Base-by-base conservation (phyloP, 495 filamentous ascomycete species). In the Aspergillus haitiensis region DNA sequence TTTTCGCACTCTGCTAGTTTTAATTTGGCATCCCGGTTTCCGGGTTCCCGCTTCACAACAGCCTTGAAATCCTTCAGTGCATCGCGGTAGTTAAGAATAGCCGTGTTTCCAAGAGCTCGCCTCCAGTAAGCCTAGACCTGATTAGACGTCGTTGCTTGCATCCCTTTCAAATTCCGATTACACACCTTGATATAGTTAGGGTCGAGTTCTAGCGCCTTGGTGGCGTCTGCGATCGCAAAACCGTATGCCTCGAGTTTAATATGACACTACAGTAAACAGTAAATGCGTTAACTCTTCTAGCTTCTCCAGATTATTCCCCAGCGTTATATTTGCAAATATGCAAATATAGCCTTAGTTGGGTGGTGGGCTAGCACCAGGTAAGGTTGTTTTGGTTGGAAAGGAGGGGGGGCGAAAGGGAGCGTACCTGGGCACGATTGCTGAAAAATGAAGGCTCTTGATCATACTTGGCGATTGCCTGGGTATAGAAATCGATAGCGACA, bases 161-260 rank as follows among this genome's bases (percentile, higher is more conserved):
- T 36, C 15, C 27, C 27, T 32, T 27, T 10, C 21, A 35, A 33
- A 37, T 33, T 45, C n/a, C 40, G 39, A 42, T n/a, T n/a, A 72
- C 71, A 60, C 39, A 92, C 91, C 85, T 97, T 97, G 67, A 90
- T 81, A 69, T 94, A 91, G 68, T 79, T 80, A n/a, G 89, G 82
- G 68, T 98, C 91, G 49, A 98, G 79, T 68, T 97, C 92, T 66
- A 97, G 86, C 16, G 95, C 93, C 74, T 90, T 92, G n/a, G 89
- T 88, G 31, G 94, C 95, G 76, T 99, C 94, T 27, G 88, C 80
- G 61, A 97, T 88, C 9, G 94, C 92, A 73, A 91, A 92, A 12
- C 94, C 94, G 73, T 92, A 97, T 31, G 93, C 82, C 76, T 99
- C 94, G 53, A 93, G 86, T 80, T 97, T 98, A 72, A 97, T 92